phyloP scores from a whole-genome alignment of 257 asterid genomes.

The Rubia yunnanensis region DNA sequence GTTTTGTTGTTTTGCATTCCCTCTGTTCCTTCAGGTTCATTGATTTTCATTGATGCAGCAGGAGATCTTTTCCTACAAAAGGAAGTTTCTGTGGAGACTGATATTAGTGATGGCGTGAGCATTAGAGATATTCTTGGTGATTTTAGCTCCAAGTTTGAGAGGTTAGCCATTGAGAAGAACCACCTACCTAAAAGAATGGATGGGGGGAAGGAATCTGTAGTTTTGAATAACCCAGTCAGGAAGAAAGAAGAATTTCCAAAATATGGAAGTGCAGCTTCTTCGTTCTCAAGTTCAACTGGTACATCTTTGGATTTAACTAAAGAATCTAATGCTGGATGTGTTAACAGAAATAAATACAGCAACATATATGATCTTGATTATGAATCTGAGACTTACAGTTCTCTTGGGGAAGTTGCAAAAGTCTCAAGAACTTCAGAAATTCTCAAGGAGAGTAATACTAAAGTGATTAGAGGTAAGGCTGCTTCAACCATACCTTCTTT shows the following conservation, averaged over 20 bases:
- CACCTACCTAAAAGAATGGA: constrained; percentile 35
- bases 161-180: constrained; percentile 69
- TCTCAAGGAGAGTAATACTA: constrained; percentile 11
- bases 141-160: constrained; percentile 65
- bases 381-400: constrained; percentile 16
- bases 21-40: background rate
- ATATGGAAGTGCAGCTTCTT: constrained; percentile 36
- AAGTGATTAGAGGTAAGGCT: constrained; percentile 22
- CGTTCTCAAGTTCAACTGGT: constrained; percentile 33
- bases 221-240: constrained; percentile 21
- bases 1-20: background rate
- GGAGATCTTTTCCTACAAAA: background rate
- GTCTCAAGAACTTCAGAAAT: constrained; percentile 19
- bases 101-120: constrained; percentile 22
- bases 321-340: constrained; percentile 25
- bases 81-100: constrained; percentile 22
- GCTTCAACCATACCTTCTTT: constrained; percentile 21
- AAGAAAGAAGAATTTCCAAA: constrained; percentile 26
- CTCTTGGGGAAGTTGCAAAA: constrained; percentile 20
- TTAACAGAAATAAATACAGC: constrained; percentile 17
- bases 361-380: constrained; percentile 13
- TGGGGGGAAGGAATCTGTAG: constrained; percentile 19
- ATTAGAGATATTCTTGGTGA: constrained; percentile 75
- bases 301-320: constrained; percentile 21
- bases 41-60: background rate